These are phyloP conservation scores for Leccinum subgranulosum DNA, from an alignment of 768 basidiomycete species.

Conservation along the genomic window DNA sequence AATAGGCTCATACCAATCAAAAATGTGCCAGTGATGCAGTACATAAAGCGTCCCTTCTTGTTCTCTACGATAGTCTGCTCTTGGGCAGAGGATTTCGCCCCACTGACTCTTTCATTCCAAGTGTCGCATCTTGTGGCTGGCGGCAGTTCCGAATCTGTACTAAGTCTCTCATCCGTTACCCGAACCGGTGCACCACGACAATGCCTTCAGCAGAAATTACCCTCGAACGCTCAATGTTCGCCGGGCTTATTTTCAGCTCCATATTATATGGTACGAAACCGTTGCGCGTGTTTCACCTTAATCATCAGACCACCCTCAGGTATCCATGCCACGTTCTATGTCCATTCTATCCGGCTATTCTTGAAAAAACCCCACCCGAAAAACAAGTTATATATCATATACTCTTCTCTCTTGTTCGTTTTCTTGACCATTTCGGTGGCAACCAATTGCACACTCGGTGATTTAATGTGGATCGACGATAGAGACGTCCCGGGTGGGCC, in stretches of 20 bases:
- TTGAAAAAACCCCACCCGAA: neutral
- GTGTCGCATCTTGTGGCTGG: neutral
- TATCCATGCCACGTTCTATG: neutral
- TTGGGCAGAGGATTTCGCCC: neutral
- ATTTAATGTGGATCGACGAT: neutral
- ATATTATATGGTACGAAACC: neutral
- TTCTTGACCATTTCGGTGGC: neutral
- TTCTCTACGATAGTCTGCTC: neutral
- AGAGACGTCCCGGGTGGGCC: neutral
- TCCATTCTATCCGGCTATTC: neutral
- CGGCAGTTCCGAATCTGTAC: neutral
- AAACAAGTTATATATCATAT: neutral
- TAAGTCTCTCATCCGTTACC: neutral
- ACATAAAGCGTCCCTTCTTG: neutral
- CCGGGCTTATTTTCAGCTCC: neutral
- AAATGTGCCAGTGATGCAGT: neutral
- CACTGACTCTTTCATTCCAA: neutral
- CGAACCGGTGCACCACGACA: neutral
- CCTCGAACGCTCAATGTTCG: neutral
- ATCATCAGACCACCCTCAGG: neutral
- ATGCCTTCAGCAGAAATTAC: neutral
- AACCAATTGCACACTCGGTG: neutral
- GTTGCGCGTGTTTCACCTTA: neutral
- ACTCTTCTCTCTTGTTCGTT: neutral
- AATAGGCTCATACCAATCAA: neutral